A percentile compares a stretch with the other conserved stretches of the same genome.
phyloP scores from a whole-genome alignment of 1,284 basidiomycete species.

The Sanghuangporus sanghuang region DNA sequence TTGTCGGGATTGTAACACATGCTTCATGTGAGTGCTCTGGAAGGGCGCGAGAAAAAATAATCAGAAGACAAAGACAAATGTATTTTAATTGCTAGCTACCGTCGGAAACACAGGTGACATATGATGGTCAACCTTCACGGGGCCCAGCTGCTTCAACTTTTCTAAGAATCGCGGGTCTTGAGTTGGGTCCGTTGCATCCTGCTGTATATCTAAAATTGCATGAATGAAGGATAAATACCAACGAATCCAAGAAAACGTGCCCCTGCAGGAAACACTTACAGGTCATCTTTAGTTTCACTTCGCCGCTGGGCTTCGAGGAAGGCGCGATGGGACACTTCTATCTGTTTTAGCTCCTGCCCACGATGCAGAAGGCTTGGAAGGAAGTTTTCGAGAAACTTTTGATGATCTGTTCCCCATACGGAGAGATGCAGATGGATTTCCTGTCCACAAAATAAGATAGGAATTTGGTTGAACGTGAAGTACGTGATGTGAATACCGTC shows the following conservation, averaged over 20 bases:
- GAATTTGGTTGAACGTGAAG: no score
- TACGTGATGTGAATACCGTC: no score
- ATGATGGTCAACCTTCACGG: conserved; percentile 66
- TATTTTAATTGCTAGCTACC: no score
- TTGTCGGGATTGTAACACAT: conserved; percentile 46
- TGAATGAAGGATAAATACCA: conserved; percentile 46
- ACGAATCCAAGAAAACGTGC: background rate
- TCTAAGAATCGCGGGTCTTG: conserved; percentile 71
- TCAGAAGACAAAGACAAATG: no score
- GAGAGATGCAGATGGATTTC: background rate
- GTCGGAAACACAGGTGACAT: conserved; percentile 38
- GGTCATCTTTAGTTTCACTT: conserved; percentile 49
- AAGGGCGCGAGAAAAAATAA: no score
- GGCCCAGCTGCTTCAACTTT: conserved; percentile 67
- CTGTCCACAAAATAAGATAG: no score
- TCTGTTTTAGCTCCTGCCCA: conserved; percentile 51
- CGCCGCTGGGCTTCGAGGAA: conserved; percentile 28
- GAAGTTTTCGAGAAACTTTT: conserved; percentile 61
- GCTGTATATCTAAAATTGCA: background rate
- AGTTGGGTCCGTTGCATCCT: conserved; percentile 49
- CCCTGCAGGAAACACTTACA: conserved; percentile 28
- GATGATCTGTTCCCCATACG: conserved; percentile 68
- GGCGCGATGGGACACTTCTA: conserved; percentile 16
- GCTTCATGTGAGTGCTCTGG: conserved; percentile 29
- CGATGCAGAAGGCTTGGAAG: conserved; percentile 42